Percentiles rank a stretch among this genome's conserved stretches.
phyloP scores from a whole-genome alignment of 2,329 filamentous ascomycete species.

The Colletotrichum kahawae region DNA sequence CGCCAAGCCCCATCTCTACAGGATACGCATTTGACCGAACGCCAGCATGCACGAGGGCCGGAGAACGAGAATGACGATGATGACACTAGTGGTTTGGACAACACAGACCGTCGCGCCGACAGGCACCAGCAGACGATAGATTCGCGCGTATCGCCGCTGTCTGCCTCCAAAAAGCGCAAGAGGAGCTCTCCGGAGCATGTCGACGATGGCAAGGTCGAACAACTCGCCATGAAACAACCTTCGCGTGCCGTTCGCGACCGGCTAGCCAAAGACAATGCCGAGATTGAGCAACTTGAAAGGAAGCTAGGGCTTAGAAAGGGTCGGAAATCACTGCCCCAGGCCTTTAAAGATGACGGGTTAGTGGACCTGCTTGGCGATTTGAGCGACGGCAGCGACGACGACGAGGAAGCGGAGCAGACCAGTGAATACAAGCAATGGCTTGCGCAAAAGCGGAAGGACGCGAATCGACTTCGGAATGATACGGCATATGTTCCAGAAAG shows the following conservation, averaged over 20 bases:
- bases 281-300: conserved; percentile 87
- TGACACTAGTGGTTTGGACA: conserved; percentile 23
- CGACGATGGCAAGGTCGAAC: conserved; percentile 25
- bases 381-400: conserved; percentile 38
- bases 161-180: conserved; percentile 11
- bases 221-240: not conserved
- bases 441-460: conserved; percentile 60
- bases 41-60: conserved; percentile 19
- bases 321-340: conserved; percentile 74
- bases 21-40: conserved; percentile 29
- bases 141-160: not conserved
- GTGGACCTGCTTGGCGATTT: conserved; percentile 78
- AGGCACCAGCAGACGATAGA: not conserved
- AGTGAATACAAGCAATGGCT: conserved; percentile 66
- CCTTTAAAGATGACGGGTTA: conserved; percentile 82
- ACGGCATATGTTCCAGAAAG: not conserved
- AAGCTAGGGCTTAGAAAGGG: conserved; percentile 82
- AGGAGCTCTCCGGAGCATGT: conserved; percentile 20
- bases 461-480: conserved; percentile 21
- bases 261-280: conserved; percentile 81
- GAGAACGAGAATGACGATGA: conserved; percentile 28
- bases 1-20: conserved; percentile 25
- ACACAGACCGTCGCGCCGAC: not conserved
- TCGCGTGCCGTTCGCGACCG: conserved; percentile 56
- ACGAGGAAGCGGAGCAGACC: conserved; percentile 59